Percentiles rank a stretch among this genome's conserved stretches.
These are phyloP conservation scores for Ustilaginoidea virens DNA, from an alignment of 2,329 filamentous ascomycete species.

Conservation along the genomic window DNA sequence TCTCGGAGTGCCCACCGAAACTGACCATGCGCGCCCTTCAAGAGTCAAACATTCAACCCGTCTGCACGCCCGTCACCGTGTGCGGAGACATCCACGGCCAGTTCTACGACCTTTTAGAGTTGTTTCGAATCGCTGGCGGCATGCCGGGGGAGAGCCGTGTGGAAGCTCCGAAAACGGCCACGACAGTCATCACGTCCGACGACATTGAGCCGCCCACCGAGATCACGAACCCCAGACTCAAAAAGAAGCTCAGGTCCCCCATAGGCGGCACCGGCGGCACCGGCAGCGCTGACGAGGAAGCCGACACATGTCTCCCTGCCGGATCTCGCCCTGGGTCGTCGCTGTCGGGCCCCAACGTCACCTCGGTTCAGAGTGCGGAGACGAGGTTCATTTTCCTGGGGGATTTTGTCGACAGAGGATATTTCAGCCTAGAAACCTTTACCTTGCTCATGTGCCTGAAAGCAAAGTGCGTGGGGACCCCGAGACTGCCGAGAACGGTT, in stretches of 20 bases:
- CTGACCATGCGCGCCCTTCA: slow-evolving; percentile 1
- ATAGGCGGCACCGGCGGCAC: slow-evolving; percentile 26
- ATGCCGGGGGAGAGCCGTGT: slow-evolving; percentile 77
- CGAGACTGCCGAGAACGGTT: neutral
- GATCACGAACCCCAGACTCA: slow-evolving; percentile 76
- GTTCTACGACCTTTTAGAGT: slow-evolving; percentile 93
- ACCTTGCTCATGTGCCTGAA: slow-evolving; percentile 94
- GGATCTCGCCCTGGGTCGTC: slow-evolving; percentile 18
- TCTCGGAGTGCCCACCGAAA: neutral
- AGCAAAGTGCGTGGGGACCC: slow-evolving; percentile 31
- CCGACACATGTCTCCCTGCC: slow-evolving; percentile 9
- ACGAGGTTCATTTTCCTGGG: slow-evolving; percentile 51
- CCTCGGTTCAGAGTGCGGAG: slow-evolving; percentile 31
- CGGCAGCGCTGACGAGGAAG: slow-evolving; percentile 34
- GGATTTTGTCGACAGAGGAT: slow-evolving; percentile 93
- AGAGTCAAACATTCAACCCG: slow-evolving; percentile 99
- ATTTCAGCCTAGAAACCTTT: slow-evolving; percentile 97
- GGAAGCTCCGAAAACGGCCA: slow-evolving; percentile 51
- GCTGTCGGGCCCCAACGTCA: slow-evolving; percentile 15
- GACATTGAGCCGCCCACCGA: slow-evolving; percentile 83
- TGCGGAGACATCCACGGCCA: slow-evolving; percentile 98
- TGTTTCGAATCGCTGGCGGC: slow-evolving; percentile 90
- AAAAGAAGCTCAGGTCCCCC: slow-evolving; percentile 58
- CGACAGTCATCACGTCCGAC: slow-evolving; percentile 70
- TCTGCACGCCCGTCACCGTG: slow-evolving; percentile 87